phyloP scores from a whole-genome alignment of 2,329 filamentous ascomycete species.

The Colletotrichum tanaceti region DNA sequence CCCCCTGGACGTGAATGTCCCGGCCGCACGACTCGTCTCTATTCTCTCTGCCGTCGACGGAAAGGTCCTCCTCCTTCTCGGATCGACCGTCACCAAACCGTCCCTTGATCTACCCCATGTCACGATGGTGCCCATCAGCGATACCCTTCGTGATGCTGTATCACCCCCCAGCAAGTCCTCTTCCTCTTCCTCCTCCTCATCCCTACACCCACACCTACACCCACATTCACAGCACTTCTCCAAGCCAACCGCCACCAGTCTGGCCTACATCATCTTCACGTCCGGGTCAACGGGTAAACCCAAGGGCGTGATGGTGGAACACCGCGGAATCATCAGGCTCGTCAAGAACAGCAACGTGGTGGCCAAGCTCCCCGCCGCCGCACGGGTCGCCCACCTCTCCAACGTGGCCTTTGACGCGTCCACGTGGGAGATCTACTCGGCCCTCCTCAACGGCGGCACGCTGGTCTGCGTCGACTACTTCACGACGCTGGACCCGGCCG shows the following conservation, averaged over 20 bases:
- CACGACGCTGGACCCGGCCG: constrained; percentile 32
- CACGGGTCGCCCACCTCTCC: constrained; percentile 18
- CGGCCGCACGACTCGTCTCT: constrained; percentile 37
- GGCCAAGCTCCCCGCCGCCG: background rate
- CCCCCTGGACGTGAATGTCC: constrained; percentile 43
- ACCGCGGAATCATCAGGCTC: constrained; percentile 15
- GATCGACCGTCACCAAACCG: constrained; percentile 17
- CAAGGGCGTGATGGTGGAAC: constrained; percentile 32
- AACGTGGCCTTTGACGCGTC: constrained; percentile 43
- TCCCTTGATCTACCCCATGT: constrained; percentile 18
- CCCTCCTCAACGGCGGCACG: constrained; percentile 42
- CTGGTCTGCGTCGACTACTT: constrained; percentile 42
- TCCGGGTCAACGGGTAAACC: constrained; percentile 38
- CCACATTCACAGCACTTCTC: too few relatives aligned
- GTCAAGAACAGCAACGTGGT: constrained; percentile 16
- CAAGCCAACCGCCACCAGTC: constrained; percentile 1
- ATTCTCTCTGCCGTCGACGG: constrained; percentile 39
- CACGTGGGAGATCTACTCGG: constrained; percentile 40
- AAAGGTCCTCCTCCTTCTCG: constrained; percentile 31
- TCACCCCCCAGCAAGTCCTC: too few relatives aligned
- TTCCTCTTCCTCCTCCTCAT: too few relatives aligned
- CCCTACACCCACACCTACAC: too few relatives aligned
- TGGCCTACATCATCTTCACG: constrained; percentile 36
- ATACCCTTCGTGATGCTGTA: constrained; percentile 1
- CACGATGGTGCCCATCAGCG: constrained; percentile 34